Evolutionary conservation across 768 basidiomycete genomes (phyloP).

Genomic region (Leccinellum albellum): DNA sequence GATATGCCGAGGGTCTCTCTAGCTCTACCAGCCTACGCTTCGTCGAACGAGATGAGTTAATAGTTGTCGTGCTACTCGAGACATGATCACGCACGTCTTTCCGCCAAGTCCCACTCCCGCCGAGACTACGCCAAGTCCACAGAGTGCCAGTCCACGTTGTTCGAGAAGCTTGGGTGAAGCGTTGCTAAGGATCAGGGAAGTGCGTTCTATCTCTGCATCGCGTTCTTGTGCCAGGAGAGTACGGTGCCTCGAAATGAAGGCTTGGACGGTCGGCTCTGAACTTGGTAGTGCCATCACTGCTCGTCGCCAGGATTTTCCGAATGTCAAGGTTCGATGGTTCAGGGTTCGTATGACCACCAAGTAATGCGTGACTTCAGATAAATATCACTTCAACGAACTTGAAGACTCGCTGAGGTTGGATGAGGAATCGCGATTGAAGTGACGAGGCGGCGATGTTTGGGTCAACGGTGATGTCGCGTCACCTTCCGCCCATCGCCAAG

Average conservation of each 20-base stretch:
- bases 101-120: constrained; percentile 88
- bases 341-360: too few species aligned
- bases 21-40: constrained; percentile 78
- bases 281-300: constrained; percentile 6
- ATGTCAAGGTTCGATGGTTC: too few species aligned
- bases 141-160: constrained; percentile 78
- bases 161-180: constrained; percentile 85
- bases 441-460: too few species aligned
- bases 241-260: constrained; percentile 68
- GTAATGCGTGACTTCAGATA: too few species aligned
- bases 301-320: not conserved
- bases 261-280: constrained; percentile 35
- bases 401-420: too few species aligned
- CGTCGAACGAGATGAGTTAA: constrained; percentile 22
- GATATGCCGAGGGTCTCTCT: constrained; percentile 78
- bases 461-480: too few species aligned
- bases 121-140: constrained; percentile 63
- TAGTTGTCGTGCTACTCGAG: not conserved
- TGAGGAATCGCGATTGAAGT: too few species aligned
- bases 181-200: constrained; percentile 73
- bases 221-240: constrained; percentile 68
- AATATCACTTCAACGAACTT: too few species aligned
- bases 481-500: constrained; percentile 53
- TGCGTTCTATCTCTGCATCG: constrained; percentile 80
- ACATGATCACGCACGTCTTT: constrained; percentile 61